phyloP scores from a whole-genome alignment of 306 rosid species.

The Quercus suber region DNA sequence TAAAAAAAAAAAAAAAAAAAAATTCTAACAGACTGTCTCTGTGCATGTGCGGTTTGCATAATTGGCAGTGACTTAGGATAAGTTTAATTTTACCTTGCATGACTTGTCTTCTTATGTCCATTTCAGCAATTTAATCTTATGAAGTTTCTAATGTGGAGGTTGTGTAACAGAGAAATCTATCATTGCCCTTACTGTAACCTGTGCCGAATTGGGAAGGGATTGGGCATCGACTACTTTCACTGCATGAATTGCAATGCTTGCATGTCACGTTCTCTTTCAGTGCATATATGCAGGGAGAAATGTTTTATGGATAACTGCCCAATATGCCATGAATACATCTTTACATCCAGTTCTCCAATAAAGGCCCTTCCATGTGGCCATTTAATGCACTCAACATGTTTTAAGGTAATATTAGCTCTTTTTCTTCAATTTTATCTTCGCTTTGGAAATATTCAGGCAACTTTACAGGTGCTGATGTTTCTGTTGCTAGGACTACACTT shows the following conservation, averaged over 20 bases:
- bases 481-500: slow-evolving; percentile 72
- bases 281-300: slow-evolving; percentile 83
- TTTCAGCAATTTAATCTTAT: slow-evolving; percentile 16
- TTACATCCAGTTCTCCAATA: slow-evolving; percentile 74
- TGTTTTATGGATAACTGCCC: slow-evolving; percentile 85
- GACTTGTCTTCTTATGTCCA: not conserved
- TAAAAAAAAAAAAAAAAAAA: not conserved
- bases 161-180: slow-evolving; percentile 77
- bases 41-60: not conserved
- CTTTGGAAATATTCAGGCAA: slow-evolving; percentile 15
- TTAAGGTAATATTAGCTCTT: slow-evolving; percentile 50
- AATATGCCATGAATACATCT: slow-evolving; percentile 88
- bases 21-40: not conserved
- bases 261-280: slow-evolving; percentile 66
- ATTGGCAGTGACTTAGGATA: not conserved
- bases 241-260: slow-evolving; percentile 99
- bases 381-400: slow-evolving; percentile 87
- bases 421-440: slow-evolving; percentile 1
- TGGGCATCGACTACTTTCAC: slow-evolving; percentile 90
- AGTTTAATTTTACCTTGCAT: slow-evolving; percentile 3
- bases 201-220: slow-evolving; percentile 92
- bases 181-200: slow-evolving; percentile 96
- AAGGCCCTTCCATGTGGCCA: slow-evolving; percentile 93
- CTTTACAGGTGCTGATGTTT: slow-evolving; percentile 29
- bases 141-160: slow-evolving; percentile 24